Conservation (phyloP, 1,284 basidiomycete species). For the Ceratobasidium theobromae region DNA sequence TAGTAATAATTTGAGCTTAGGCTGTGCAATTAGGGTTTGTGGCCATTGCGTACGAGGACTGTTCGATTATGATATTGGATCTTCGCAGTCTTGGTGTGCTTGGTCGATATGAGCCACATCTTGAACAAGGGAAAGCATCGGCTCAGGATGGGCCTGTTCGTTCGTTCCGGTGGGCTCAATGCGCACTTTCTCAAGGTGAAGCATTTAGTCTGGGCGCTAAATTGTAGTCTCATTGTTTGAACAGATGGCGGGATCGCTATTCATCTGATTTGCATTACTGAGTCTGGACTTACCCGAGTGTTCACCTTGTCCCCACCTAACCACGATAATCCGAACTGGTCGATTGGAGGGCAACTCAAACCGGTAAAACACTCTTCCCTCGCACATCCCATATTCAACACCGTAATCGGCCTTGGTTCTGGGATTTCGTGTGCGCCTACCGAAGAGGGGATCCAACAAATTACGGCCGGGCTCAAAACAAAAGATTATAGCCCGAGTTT, state of each 20-base stretch:
- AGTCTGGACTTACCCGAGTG: slow-evolving; percentile 61
- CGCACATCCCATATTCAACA: slow-evolving; percentile 55
- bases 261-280: slow-evolving; percentile 62
- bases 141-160: slow-evolving; percentile 50
- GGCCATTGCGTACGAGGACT: slow-evolving; percentile 64
- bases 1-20: not conserved
- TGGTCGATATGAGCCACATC: slow-evolving; percentile 47
- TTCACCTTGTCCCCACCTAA: slow-evolving; percentile 55
- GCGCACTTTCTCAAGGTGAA: slow-evolving; percentile 55
- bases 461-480: slow-evolving; percentile 39
- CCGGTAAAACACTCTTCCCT: slow-evolving; percentile 49
- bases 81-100: slow-evolving; percentile 71
- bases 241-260: slow-evolving; percentile 56
- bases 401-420: slow-evolving; percentile 62
- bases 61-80: slow-evolving; percentile 64
- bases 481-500: slow-evolving; percentile 40
- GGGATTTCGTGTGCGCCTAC: slow-evolving; percentile 54
- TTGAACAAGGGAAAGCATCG: slow-evolving; percentile 42
- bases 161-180: slow-evolving; percentile 67
- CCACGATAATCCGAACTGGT: slow-evolving; percentile 42
- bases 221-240: not conserved
- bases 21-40: slow-evolving; percentile 61
- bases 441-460: slow-evolving; percentile 45
- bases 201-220: not conserved
- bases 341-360: slow-evolving; percentile 52